phyloP scores from a whole-genome alignment of 768 basidiomycete species.

The Suillus alpinus region DNA sequence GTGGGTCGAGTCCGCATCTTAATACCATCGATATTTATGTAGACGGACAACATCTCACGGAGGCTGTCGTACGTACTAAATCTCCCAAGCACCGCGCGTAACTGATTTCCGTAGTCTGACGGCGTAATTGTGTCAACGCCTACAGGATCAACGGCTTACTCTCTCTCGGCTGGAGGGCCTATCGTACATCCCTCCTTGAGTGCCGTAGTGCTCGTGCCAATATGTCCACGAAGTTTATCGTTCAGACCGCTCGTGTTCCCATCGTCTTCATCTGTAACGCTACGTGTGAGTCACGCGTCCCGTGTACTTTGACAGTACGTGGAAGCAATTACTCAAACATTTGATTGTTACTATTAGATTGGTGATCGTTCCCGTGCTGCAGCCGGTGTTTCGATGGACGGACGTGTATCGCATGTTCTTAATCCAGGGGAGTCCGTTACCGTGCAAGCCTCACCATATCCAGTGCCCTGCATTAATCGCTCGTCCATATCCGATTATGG shows the following conservation, averaged over 20 bases:
- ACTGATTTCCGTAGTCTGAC: slow-evolving; percentile 61
- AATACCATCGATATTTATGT: slow-evolving; percentile 94
- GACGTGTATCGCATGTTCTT: slow-evolving; percentile 78
- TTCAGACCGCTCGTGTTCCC: slow-evolving; percentile 93
- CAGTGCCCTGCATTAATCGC: slow-evolving; percentile 90
- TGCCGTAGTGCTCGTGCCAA: slow-evolving; percentile 91
- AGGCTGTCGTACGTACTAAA: slow-evolving; percentile 74
- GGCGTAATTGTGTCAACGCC: slow-evolving; percentile 94
- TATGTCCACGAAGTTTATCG: slow-evolving; percentile 88
- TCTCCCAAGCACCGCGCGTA: slow-evolving; percentile 10
- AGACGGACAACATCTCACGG: slow-evolving; percentile 92
- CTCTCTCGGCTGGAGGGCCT: slow-evolving; percentile 91
- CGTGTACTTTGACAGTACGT: not conserved
- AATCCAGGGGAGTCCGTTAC: slow-evolving; percentile 83
- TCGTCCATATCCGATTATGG: slow-evolving; percentile 65
- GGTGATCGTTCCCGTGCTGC: slow-evolving; percentile 82
- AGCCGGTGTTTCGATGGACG: slow-evolving; percentile 92
- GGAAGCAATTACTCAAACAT: slow-evolving; percentile 4
- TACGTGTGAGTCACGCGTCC: slow-evolving; percentile 51
- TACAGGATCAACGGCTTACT: slow-evolving; percentile 96
- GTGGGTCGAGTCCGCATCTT: slow-evolving; percentile 87
- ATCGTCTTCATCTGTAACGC: slow-evolving; percentile 68
- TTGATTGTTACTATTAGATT: slow-evolving; percentile 48
- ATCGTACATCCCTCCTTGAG: slow-evolving; percentile 93
- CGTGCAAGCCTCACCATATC: slow-evolving; percentile 81